Percentiles rank a stretch among this genome's conserved stretches.
phyloP scores from a whole-genome alignment of 768 basidiomycete species.

The Suillus fuscotomentosus region DNA sequence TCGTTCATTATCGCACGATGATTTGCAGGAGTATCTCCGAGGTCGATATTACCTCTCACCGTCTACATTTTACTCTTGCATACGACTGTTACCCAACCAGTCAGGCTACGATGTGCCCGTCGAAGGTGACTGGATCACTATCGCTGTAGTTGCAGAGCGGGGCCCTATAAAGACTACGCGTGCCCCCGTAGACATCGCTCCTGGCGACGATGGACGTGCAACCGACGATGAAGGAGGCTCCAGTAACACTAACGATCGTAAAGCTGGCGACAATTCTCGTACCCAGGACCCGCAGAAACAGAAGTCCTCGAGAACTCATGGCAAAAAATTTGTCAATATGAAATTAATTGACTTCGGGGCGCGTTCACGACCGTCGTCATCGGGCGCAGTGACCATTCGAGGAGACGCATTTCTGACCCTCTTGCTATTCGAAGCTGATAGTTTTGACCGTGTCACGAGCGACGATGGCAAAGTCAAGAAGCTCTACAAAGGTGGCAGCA shows the following conservation, averaged over 20 bases:
- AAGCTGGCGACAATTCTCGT: constrained; percentile 13
- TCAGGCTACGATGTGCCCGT: constrained; percentile 91
- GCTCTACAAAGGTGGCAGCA: constrained; percentile 84
- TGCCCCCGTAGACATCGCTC: constrained; percentile 56
- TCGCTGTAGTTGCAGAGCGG: constrained; percentile 93
- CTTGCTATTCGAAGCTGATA: constrained; percentile 86
- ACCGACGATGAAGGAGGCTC: constrained; percentile 27
- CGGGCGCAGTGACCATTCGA: constrained; percentile 55
- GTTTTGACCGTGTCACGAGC: constrained; percentile 52
- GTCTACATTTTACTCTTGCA: constrained; percentile 83
- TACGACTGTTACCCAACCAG: constrained; percentile 74
- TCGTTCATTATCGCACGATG: constrained; percentile 69
- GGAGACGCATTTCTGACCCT: constrained; percentile 86
- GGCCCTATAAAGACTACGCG: constrained; percentile 73
- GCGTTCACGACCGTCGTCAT: constrained; percentile 51
- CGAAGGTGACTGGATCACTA: constrained; percentile 91
- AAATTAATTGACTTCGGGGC: constrained; percentile 83
- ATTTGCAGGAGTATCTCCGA: constrained; percentile 75
- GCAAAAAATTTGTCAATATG: constrained; percentile 84
- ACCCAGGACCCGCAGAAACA: constrained; percentile 22
- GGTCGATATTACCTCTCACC: constrained; percentile 89
- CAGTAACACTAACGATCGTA: background rate
- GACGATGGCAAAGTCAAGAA: constrained; percentile 56
- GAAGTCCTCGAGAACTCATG: constrained; percentile 42
- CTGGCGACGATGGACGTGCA: constrained; percentile 41